Percentiles rank a stretch among this genome's conserved stretches.
Conservation (phyloP, 2,329 filamentous ascomycete genomes). For the Magnaporthiopsis poae region DNA sequence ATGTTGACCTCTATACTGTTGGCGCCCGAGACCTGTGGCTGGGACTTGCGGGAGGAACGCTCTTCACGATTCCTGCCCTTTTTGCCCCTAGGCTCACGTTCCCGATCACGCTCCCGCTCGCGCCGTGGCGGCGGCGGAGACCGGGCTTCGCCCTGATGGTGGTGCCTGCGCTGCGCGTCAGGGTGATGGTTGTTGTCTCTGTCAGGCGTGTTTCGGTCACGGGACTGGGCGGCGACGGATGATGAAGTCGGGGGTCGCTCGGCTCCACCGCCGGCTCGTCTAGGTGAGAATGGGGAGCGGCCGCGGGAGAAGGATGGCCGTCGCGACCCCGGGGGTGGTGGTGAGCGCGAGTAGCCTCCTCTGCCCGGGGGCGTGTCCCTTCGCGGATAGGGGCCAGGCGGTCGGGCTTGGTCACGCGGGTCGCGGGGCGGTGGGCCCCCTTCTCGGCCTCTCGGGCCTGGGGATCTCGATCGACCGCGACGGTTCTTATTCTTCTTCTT, state of each 20-base stretch:
- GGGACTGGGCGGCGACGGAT: slow-evolving; percentile 14
- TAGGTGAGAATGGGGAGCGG: slow-evolving; percentile 12
- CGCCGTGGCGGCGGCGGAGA: slow-evolving; percentile 10
- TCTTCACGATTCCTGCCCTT: slow-evolving; percentile 31
- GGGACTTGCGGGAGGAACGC: slow-evolving; percentile 26
- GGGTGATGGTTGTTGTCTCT: slow-evolving; percentile 9
- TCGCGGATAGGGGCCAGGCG: slow-evolving; percentile 13
- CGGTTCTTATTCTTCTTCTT: slow-evolving; percentile 12
- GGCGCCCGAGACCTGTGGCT: slow-evolving; percentile 31
- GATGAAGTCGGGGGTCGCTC: slow-evolving; percentile 16
- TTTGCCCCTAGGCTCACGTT: slow-evolving; percentile 13
- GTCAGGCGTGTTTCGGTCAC: slow-evolving; percentile 14
- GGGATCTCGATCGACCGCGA: slow-evolving; percentile 21
- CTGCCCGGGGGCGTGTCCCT: slow-evolving; percentile 15
- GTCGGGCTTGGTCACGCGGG: slow-evolving; percentile 6
- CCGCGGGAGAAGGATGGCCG: slow-evolving; percentile 17
- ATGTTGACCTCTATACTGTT: slow-evolving; percentile 44
- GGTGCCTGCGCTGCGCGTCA: slow-evolving; percentile 5
- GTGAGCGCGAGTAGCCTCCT: slow-evolving; percentile 11
- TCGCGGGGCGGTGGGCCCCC: slow-evolving; percentile 10
- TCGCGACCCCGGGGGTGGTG: slow-evolving; percentile 8
- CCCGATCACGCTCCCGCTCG: slow-evolving; percentile 3
- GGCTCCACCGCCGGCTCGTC: background rate
- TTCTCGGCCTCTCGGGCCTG: slow-evolving; percentile 10
- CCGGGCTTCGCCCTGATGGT: slow-evolving; percentile 3